These are phyloP conservation scores for Debaryomyces coudertii DNA, from an alignment of 1,139 yeast genomes.

Conservation along the genomic window DNA sequence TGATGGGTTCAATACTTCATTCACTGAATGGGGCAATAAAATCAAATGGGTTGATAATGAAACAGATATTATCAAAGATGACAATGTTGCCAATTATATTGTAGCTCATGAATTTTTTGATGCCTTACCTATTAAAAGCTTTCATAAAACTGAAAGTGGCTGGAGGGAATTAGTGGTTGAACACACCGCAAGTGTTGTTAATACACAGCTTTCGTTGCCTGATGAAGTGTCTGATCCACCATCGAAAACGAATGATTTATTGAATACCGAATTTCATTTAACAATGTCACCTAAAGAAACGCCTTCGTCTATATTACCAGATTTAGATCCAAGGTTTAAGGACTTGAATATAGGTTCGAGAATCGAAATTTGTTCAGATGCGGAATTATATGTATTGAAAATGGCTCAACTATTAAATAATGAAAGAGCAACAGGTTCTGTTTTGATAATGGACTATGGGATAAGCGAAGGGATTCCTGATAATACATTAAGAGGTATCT, in stretches of 20 bases:
- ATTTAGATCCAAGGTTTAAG: conserved; percentile 53
- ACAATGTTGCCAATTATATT: conserved; percentile 57
- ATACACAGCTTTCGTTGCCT: conserved; percentile 37
- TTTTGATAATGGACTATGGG: conserved; percentile 80
- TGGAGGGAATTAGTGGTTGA: conserved; percentile 84
- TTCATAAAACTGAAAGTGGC: conserved; percentile 60
- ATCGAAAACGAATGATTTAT: conserved; percentile 17
- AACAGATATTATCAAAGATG: conserved; percentile 49
- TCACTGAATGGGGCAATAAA: conserved; percentile 56
- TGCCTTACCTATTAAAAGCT: conserved; percentile 79
- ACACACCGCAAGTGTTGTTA: conserved; percentile 46
- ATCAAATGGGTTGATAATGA: conserved; percentile 76
- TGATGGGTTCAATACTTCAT: conserved; percentile 41
- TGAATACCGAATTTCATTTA: conserved; percentile 57
- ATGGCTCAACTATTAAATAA: conserved; percentile 47
- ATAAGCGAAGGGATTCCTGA: conserved; percentile 62
- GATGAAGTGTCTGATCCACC: conserved; percentile 14
- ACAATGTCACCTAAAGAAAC: conserved; percentile 64
- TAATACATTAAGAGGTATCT: conserved; percentile 73
- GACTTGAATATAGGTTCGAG: conserved; percentile 58
- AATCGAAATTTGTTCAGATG: conserved; percentile 77
- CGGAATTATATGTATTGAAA: conserved; percentile 55
- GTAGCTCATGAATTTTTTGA: conserved; percentile 88
- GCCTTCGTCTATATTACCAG: conserved; percentile 64
- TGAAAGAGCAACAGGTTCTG: conserved; percentile 56